phyloP scores from a whole-genome alignment of 2,329 filamentous ascomycete species.

The Stachybotrys elegans region DNA sequence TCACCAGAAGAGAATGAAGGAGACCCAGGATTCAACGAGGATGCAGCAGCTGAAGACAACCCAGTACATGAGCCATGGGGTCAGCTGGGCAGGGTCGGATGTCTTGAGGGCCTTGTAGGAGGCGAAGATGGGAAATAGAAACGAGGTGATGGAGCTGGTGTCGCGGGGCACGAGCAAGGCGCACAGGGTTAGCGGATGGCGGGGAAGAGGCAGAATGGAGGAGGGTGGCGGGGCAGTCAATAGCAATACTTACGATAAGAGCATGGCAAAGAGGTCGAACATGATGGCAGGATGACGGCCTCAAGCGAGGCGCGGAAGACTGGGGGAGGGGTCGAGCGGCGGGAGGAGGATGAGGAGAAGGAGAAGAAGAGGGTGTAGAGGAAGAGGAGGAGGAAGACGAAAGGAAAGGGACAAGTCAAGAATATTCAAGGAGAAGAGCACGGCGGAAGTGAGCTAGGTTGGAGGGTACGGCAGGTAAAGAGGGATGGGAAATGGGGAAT shows the following conservation, averaged over 20 bases:
- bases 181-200: slow-evolving; percentile 9
- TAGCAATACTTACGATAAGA: slow-evolving; percentile 68
- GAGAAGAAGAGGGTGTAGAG: background rate
- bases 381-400: background rate
- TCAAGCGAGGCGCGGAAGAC: background rate
- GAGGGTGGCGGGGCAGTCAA: slow-evolving; percentile 13
- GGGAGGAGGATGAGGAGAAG: background rate
- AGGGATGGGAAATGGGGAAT: no score
- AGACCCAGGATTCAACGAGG: slow-evolving; percentile 79
- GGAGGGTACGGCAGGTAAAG: no score
- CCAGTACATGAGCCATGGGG: slow-evolving; percentile 99
- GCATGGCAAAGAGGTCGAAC: slow-evolving; percentile 74
- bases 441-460: no score
- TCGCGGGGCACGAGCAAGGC: slow-evolving; percentile 1
- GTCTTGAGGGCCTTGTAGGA: slow-evolving; percentile 98
- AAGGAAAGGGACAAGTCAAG: background rate
- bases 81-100: slow-evolving; percentile 79
- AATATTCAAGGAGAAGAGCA: background rate
- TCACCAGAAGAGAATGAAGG: slow-evolving; percentile 80
- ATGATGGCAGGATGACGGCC: slow-evolving; percentile 41
- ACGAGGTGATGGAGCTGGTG: slow-evolving; percentile 73
- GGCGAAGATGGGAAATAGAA: slow-evolving; percentile 92
- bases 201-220: slow-evolving; percentile 15
- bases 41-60: slow-evolving; percentile 80
- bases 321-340: background rate